These are phyloP conservation scores for Globisporangium perplexum DNA, from an alignment of 352 stramenopile genomes.

Conservation along the genomic window DNA sequence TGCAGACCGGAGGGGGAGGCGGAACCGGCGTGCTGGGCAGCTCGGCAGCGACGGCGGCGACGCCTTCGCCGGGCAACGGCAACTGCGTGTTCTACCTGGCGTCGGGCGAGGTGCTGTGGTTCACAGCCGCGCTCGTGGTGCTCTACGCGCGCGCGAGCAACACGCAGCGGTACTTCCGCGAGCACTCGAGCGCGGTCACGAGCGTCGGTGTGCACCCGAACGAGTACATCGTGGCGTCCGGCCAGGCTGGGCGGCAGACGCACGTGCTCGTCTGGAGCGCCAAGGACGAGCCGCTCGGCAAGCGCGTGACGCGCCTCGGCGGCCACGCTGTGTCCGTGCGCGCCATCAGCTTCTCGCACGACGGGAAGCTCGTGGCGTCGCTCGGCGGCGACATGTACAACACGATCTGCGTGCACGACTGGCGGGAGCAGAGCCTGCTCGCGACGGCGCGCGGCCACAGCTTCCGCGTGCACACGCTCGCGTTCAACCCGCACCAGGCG, in stretches of 20 bases:
- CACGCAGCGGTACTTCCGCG: conserved; percentile 48
- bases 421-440: conserved; percentile 51
- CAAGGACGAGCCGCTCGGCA: conserved; percentile 48
- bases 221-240: conserved; percentile 49
- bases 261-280: conserved; percentile 65
- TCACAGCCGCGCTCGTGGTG: conserved; percentile 46
- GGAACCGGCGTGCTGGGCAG: conserved; percentile 13
- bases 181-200: conserved; percentile 58
- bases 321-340: conserved; percentile 52
- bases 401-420: conserved; percentile 72
- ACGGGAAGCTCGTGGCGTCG: conserved; percentile 62
- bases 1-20: conserved; percentile 27
- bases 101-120: conserved; percentile 61
- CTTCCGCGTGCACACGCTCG: conserved; percentile 54
- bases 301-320: conserved; percentile 44
- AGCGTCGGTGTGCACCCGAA: conserved; percentile 54
- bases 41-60: no score
- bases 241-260: conserved; percentile 47
- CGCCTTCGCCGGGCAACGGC: conserved; percentile 21
- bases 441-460: conserved; percentile 55
- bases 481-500: conserved; percentile 69
- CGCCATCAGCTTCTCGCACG: conserved; percentile 64
- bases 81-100: conserved; percentile 50
- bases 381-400: conserved; percentile 74
- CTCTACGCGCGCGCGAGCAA: conserved; percentile 51